These are phyloP conservation scores for Rubus idaeus DNA, from an alignment of 306 rosid genomes.

Conservation along the genomic window DNA sequence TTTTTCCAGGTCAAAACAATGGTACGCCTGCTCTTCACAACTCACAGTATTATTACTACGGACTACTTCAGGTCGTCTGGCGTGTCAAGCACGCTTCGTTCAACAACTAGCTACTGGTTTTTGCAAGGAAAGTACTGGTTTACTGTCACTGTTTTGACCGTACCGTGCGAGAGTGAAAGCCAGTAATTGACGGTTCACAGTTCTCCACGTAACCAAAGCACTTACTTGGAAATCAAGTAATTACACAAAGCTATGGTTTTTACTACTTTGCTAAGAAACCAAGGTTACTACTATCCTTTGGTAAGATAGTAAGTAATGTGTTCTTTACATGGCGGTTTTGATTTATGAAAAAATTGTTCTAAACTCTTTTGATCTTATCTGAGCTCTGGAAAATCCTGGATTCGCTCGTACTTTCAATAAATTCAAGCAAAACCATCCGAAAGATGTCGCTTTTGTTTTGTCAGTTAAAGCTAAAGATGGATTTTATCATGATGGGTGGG, in stretches of 20 bases:
- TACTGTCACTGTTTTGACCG: background rate
- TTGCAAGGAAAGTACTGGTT: background rate
- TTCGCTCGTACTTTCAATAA: background rate
- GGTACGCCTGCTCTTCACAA: conserved; percentile 18
- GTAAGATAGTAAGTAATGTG: background rate
- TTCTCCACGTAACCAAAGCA: background rate
- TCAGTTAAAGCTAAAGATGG: background rate
- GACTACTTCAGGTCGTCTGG: background rate
- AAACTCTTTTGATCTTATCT: background rate
- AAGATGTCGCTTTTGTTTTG: background rate
- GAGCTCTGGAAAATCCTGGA: background rate
- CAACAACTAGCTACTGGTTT: background rate
- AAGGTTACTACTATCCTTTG: background rate
- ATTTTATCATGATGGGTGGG: background rate
- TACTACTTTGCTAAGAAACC: background rate
- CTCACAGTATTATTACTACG: background rate
- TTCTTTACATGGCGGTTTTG: background rate
- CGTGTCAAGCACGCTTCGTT: conserved; percentile 11
- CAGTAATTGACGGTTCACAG: background rate
- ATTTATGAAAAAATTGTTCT: background rate
- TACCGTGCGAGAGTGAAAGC: background rate
- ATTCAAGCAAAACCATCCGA: background rate
- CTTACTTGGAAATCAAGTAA: background rate
- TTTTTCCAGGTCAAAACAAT: conserved; percentile 61
- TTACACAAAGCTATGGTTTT: background rate